These are phyloP conservation scores for Tylopilus sp. DNA, from an alignment of 768 basidiomycete species.

Conservation along the genomic window DNA sequence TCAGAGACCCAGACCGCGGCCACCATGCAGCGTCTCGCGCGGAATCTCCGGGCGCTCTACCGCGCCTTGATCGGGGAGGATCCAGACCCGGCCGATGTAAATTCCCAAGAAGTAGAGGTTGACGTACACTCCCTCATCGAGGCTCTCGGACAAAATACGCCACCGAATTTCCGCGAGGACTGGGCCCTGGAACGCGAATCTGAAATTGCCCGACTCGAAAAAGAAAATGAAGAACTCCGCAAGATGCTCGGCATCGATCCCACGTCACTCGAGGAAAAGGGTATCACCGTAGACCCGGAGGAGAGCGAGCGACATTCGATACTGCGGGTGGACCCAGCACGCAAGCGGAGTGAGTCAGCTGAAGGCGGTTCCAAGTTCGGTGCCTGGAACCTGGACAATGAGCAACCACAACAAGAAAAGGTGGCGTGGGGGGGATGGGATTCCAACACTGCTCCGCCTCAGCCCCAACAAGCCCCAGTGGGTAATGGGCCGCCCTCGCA, in stretches of 20 bases:
- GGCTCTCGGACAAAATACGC: constrained; percentile 38
- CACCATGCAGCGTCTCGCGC: constrained; percentile 71
- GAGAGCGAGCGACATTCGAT: constrained; percentile 37
- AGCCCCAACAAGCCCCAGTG: constrained; percentile 29
- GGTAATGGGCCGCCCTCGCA: constrained; percentile 36
- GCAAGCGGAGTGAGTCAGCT: constrained; percentile 27
- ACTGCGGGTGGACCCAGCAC: constrained; percentile 17
- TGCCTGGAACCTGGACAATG: constrained; percentile 31
- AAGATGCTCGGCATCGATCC: constrained; percentile 72
- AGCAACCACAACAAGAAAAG: constrained; percentile 24
- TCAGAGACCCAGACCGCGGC: constrained; percentile 55
- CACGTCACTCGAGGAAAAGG: constrained; percentile 47
- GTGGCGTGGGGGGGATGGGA: constrained; percentile 29
- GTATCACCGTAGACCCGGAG: constrained; percentile 49
- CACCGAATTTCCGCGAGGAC: constrained; percentile 51
- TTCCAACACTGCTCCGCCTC: constrained; percentile 20
- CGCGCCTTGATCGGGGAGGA: constrained; percentile 68
- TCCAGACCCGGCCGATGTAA: constrained; percentile 27
- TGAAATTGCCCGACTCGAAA: constrained; percentile 79
- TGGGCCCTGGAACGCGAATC: constrained; percentile 87
- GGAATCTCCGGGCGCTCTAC: constrained; percentile 66
- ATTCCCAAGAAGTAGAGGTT: constrained; percentile 32
- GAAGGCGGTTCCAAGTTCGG: constrained; percentile 21
- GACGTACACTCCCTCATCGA: constrained; percentile 44
- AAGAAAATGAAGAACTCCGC: constrained; percentile 80